Evolutionary conservation across 164 flowering plant species (phyloP), one percentile per base, ranked within the genome.

Genomic region (Cinnamomum micranthum): DNA sequence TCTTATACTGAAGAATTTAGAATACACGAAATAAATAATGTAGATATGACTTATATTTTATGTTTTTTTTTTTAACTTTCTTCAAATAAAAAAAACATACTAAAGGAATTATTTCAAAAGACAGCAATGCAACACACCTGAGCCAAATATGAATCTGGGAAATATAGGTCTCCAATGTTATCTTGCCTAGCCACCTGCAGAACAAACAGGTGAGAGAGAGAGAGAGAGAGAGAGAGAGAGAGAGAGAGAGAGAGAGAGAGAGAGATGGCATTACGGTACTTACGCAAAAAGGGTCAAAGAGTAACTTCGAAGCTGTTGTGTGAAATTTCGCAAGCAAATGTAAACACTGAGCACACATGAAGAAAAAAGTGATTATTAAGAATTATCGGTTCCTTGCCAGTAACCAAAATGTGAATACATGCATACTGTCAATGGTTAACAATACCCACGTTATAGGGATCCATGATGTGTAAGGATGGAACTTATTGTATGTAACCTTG

Each of bases 101-200:
- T 13, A 58, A n/a, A 58, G 20, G 63, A 15, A 58, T 6, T 12
- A 58, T 58, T 58, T 58, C 63, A 58, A n/a, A 15, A 15, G 63
- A 58, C 6, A 58, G 22, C 4, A 58, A 58, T 58, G 13, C 25
- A 24, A 22, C 89, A 65, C 65, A 95, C 99, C 99, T 93, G 78
- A 95, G 84, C 99, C 99, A 95, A 80, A 95, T 95, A 79, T 95
- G 99, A 82, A 95, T 92, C 86, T 95, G 99, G 51, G 98, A 95
- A 84, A 95, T 95, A 71, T 95, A 95, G 24, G 98, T 95, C 85
- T 95, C 99, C 87, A 95, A 79, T 13, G 99, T 95, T 64, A 95
- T 85, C 89, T 95, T 93, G 73, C 99, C 99, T 72, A 95, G 99
- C 98, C 98, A 95, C 84, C 99, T 95, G 80, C 70, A n/a, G 35